Base-by-base conservation (phyloP, 306 rosid genomes). In the Coriaria nepalensis region DNA sequence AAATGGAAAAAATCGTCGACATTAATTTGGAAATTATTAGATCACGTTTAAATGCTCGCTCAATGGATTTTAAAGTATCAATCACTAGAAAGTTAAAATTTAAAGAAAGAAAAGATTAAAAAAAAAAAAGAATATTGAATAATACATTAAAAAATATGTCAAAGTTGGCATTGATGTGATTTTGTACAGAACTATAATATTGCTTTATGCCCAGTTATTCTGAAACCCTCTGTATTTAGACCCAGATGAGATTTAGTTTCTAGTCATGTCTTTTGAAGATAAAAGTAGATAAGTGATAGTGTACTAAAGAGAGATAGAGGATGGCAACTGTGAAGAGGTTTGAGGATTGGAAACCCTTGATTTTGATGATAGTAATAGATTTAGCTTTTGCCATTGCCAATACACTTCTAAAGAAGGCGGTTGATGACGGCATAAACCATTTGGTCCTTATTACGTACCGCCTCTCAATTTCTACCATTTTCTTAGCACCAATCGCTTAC, bases 401-500 rank as follows among this genome's bases (percentile, higher is more conserved):
- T 68, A 73, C 80, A 78, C 87, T 83, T 61, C 86, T 87, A 41
- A 81, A 80, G 85, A 69, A 79, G 66, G 79, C 80, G 61, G 87
- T 87, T 55, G 78, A 83, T 9, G 74, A 78, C 50, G 96, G 88
- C 53, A 76, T 83, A 71, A 77, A 80, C 76, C 96, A 72, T 66
- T 76, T 83, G 83, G 96, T 87, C 78, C 68, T 87, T 13, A 73
- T 83, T 49, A 87, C 94, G 5, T 87, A 80, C 58, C 72, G 96
- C 7, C 55, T 87, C 35, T 56, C 78, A 12, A 72, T 87, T 45
- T 70, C 96, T 45, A 50, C 88, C 52, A 68, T 87, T 67, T 80
- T 75, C 64, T 66, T 87, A 45, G 93, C 81, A 12, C 93, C 96
- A 13, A 68, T 87, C 34, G 80, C 66, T 37, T 83, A 76, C 83